Evolutionary conservation across 2,329 filamentous ascomycete genomes (phyloP), one percentile per base, ranked within the genome.

Genomic region (Rugonectria rugulosa): DNA sequence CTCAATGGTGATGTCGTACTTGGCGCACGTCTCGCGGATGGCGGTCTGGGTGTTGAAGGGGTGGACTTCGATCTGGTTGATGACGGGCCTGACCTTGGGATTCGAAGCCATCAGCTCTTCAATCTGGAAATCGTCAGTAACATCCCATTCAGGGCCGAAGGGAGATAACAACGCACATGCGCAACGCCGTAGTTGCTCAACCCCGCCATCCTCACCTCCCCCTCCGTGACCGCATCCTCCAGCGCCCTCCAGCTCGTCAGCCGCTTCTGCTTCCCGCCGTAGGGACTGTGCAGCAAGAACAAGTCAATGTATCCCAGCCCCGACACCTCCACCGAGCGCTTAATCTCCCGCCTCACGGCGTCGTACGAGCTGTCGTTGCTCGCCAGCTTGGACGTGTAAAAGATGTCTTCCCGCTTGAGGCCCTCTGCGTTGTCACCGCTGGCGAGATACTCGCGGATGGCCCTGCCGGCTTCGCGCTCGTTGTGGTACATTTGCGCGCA

Each of bases 11-110:
- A 95, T 92, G 31, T 78, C 76, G 60, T 93, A 77, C 57, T 83
- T 75, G 53, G 84, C 79, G 67, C 91, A 91, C 63, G 85, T 87
- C 11, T 81, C 79, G 1, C 85, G 82, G 59, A 95, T 92, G 31
- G 81, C 79, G 0, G 78, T 79, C 47, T 88, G 84, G 2, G 89
- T 92, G 70, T 93, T 91, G 81, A 94, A 95, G 0, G 90, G 90
- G 59, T 94, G 90, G 2, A 93, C 82, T 71, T 94, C 89, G 65
- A 93, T 88, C 75, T 95, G 91, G 67, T 94, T 94, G 45, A 94
- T 84, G 2, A 86, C 83, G 0, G 91, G 90, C 9, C 77, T 71
- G 40, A 90, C 81, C 1, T 80, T 79, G 0, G 88, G 87, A 10
- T 83, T 83, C 0, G 81, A 81, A 2, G 80, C 79, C 67, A 91